These are phyloP conservation scores for Fagus sylvatica DNA, from an alignment of 306 rosid genomes.

Conservation along the genomic window DNA sequence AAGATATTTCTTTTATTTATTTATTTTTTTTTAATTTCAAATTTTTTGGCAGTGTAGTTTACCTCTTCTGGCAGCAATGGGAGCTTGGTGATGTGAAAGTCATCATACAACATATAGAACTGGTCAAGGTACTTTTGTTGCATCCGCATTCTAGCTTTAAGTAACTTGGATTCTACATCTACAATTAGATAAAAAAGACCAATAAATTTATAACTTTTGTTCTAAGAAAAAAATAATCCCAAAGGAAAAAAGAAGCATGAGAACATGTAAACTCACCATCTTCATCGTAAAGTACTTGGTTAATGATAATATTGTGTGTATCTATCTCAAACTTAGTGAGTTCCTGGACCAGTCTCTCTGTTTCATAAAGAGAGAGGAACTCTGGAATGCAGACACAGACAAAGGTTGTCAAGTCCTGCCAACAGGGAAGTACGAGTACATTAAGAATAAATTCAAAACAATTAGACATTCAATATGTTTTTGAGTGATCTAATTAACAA, in stretches of 20 bases:
- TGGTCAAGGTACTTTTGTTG: constrained; percentile 92
- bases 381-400: constrained; percentile 99
- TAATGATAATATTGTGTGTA: constrained; percentile 93
- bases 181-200: constrained; percentile 18
- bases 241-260: not conserved
- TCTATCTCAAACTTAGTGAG: constrained; percentile 95
- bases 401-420: constrained; percentile 96
- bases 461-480: not conserved
- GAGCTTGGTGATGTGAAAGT: constrained; percentile 85
- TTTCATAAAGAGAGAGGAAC: constrained; percentile 95
- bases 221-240: not conserved
- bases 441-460: constrained; percentile 11
- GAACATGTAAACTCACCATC: constrained; percentile 59
- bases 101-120: constrained; percentile 96
- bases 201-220: not conserved
- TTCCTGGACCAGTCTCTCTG: constrained; percentile 97
- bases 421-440: constrained; percentile 29
- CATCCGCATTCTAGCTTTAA: constrained; percentile 98
- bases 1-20: too few species aligned
- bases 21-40: not conserved
- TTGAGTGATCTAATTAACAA: not conserved
- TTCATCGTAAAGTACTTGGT: constrained; percentile 85
- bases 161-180: constrained; percentile 87
- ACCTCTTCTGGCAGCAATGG: constrained; percentile 98
- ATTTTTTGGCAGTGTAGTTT: constrained; percentile 23